Evolutionary conservation across 129 eudicot species (phyloP).

Genomic region (Flaveria ramosissima): DNA sequence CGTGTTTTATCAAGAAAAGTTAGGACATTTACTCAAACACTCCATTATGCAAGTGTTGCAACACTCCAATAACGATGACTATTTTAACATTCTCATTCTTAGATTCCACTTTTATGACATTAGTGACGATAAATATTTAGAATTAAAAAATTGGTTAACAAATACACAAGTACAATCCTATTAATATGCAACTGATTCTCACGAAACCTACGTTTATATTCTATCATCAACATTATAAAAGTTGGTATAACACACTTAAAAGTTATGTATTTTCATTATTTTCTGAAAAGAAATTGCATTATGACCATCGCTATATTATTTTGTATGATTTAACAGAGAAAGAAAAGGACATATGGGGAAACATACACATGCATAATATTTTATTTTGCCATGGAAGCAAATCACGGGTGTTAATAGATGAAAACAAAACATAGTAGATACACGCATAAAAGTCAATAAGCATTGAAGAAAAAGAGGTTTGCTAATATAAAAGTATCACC

Average conservation of each 20-base stretch:
- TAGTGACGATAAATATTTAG: background rate
- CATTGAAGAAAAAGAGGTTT: constrained; percentile 13
- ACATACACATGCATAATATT: background rate
- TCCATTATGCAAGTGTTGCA: too few relatives aligned
- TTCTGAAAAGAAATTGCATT: background rate
- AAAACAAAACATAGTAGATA: constrained; percentile 11
- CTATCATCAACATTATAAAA: background rate
- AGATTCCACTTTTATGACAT: too few relatives aligned
- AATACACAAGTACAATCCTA: background rate
- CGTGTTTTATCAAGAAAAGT: background rate
- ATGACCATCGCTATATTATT: too few relatives aligned
- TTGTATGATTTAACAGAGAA: too few relatives aligned
- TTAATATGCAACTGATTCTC: background rate
- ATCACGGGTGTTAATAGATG: constrained; percentile 20
- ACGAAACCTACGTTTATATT: background rate
- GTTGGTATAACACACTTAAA: background rate
- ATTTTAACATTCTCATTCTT: too few relatives aligned
- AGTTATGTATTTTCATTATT: background rate
- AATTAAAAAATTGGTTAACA: background rate
- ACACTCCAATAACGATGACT: too few relatives aligned
- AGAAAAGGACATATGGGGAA: background rate
- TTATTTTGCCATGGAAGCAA: background rate
- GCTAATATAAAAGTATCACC: constrained; percentile 1
- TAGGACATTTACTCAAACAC: background rate
- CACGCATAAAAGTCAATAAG: constrained; percentile 21